Evolutionary conservation across 371 early-diverging fungal genomes (phyloP), one percentile per base, ranked within the genome.

Genomic region (Sporodiniella umbellata): DNA sequence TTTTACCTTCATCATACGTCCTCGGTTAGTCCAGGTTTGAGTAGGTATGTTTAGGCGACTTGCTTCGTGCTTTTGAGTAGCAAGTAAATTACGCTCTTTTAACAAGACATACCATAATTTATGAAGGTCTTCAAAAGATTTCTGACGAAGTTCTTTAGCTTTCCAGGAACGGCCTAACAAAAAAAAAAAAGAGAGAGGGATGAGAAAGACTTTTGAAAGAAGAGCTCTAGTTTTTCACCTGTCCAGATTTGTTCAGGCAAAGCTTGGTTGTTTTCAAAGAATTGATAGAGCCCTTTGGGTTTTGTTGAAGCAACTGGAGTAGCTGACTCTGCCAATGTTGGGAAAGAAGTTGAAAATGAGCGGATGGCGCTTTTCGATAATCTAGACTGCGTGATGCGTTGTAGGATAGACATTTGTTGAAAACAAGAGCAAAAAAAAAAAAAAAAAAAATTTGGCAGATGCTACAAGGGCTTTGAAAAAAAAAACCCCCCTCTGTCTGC

Each of bases 41-140:
- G 66, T 62, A 22, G 65, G 58, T 33, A 94, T 67, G 17, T 77
- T 72, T 56, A 89, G 81, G 43, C 92, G 80, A 33, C 72, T 74
- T 11, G 90, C 87, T 73, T 95, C 95, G 53, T 83, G 90, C 54
- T 75, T 75, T 58, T 96, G 97, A 33, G 90, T 89, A 19, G 89
- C 86, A 48, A 98, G 80, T 51, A 91, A 48, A 60, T 98, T 98
- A 65, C 92, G 88, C 73, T 98, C 97, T 75, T 96, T 96, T 48
- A 95, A 76, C 65, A 95, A 82, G 26, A 95, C 85, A 62, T 86
- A 90, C 98, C 98, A 98, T 59, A 98, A 77, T 68, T 89, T 90
- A 76, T 96, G 98, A 55, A 98, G 79, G 71, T 98, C 98, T 23
- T 96, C 95, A 75, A 95, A 98, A 23, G 88, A 88, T 78, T 98